phyloP scores from a whole-genome alignment of 306 rosid species.

The Acacia acuminata region DNA sequence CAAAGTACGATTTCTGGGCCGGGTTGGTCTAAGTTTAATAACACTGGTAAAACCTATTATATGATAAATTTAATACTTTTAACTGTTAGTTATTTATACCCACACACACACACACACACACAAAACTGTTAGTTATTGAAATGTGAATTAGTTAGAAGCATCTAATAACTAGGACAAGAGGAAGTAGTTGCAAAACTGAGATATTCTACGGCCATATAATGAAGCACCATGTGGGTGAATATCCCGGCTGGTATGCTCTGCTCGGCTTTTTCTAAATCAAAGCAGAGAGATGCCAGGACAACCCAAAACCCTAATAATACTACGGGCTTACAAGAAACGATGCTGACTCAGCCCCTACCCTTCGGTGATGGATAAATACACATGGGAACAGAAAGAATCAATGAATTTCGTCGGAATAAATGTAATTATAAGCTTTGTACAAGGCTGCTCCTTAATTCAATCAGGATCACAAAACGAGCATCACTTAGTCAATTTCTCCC shows the following conservation, averaged over 20 bases:
- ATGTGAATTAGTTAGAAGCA: no score
- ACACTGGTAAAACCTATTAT: no score
- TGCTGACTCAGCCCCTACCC: background rate
- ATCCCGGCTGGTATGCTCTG: background rate
- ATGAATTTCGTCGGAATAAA: background rate
- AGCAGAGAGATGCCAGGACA: background rate
- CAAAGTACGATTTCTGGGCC: no score
- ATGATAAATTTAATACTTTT: no score
- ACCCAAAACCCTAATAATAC: background rate
- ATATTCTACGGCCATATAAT: no score
- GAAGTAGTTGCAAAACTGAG: no score
- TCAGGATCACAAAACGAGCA: constrained; percentile 27
- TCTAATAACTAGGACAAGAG: no score
- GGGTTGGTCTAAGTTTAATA: no score
- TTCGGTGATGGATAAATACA: background rate
- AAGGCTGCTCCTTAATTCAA: constrained; percentile 8
- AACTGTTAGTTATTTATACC: no score
- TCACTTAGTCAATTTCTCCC: constrained; percentile 73
- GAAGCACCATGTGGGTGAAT: no score
- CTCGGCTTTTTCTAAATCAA: background rate
- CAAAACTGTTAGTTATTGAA: no score
- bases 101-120: no score
- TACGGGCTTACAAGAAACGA: background rate
- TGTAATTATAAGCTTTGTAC: background rate
- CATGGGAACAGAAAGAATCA: background rate